Evolutionary conservation across 2,329 filamentous ascomycete genomes (phyloP).

Genomic region (Verticillium alfalfae): DNA sequence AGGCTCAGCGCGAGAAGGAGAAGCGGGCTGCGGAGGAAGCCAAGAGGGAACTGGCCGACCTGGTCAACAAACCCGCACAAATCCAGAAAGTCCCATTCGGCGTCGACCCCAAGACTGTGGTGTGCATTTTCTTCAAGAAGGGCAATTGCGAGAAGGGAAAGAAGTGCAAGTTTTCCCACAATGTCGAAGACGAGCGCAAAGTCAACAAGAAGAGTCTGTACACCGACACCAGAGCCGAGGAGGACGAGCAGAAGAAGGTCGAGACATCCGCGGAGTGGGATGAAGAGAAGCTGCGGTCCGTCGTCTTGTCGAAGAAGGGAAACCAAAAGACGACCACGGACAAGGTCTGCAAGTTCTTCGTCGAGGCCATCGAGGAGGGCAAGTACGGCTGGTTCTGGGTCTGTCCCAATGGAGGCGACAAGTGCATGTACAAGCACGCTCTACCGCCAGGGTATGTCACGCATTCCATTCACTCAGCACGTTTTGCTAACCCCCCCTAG

Average conservation of each 20-base stretch:
- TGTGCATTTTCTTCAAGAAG: constrained; percentile 97
- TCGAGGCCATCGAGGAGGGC: constrained; percentile 92
- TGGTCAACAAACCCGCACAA: constrained; percentile 89
- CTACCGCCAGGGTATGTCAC: constrained; percentile 80
- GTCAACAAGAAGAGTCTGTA: constrained; percentile 89
- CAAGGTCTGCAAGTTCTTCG: constrained; percentile 99
- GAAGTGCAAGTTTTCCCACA: constrained; percentile 98
- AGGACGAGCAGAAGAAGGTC: constrained; percentile 74
- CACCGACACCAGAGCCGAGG: constrained; percentile 70
- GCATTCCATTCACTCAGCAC: background rate
- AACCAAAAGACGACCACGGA: constrained; percentile 94
- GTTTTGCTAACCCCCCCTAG: constrained; percentile 34
- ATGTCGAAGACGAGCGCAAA: constrained; percentile 83
- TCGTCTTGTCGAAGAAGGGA: constrained; percentile 93
- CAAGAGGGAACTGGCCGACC: constrained; percentile 69
- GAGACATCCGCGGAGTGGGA: constrained; percentile 98
- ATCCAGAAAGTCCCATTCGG: constrained; percentile 98
- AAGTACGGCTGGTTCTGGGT: constrained; percentile 99
- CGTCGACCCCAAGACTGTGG: constrained; percentile 93
- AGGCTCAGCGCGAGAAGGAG: constrained; percentile 68
- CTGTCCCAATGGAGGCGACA: constrained; percentile 92
- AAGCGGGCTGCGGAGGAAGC: constrained; percentile 87
- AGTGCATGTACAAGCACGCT: constrained; percentile 98
- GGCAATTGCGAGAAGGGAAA: constrained; percentile 94
- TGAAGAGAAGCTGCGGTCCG: constrained; percentile 86